Percentiles rank a stretch among this genome's conserved stretches.
phyloP scores from a whole-genome alignment of 306 rosid species.

The Cajanus cajan region DNA sequence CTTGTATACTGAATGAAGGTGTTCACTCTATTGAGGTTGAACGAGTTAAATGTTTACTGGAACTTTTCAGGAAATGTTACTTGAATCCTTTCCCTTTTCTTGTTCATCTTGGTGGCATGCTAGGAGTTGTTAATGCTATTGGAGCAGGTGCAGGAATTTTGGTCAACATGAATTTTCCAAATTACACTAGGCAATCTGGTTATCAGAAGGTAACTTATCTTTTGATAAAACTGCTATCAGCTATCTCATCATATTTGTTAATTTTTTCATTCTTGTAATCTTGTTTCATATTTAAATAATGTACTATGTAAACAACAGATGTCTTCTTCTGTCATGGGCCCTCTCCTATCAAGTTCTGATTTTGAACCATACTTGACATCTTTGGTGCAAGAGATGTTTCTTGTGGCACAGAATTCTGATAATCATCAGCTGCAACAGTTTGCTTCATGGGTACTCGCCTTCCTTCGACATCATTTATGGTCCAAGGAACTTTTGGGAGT shows the following conservation, averaged over 20 bases:
- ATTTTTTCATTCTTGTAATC: background rate
- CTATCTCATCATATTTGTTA: background rate
- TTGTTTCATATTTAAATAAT: constrained; percentile 19
- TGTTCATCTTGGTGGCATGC: constrained; percentile 88
- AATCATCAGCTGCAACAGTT: constrained; percentile 69
- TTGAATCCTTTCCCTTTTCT: constrained; percentile 65
- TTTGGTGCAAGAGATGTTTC: constrained; percentile 88
- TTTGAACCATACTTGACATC: constrained; percentile 67
- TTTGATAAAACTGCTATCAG: constrained; percentile 9
- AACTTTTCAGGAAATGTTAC: constrained; percentile 75
- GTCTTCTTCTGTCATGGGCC: constrained; percentile 57
- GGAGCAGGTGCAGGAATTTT: constrained; percentile 80
- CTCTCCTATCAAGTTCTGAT: constrained; percentile 62
- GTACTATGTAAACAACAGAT: constrained; percentile 50
- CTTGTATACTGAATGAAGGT: constrained; percentile 66
- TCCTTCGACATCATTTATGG: constrained; percentile 69
- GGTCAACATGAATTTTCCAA: constrained; percentile 49
- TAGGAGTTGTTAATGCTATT: constrained; percentile 78
- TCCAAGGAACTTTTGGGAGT: constrained; percentile 52
- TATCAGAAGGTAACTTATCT: constrained; percentile 57
- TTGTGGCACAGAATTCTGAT: constrained; percentile 84
- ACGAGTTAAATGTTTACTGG: constrained; percentile 62
- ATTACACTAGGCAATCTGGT: constrained; percentile 33
- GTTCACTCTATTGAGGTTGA: constrained; percentile 63
- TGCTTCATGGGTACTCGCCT: constrained; percentile 86